Conservation (phyloP, 306 rosid genomes). For the Oxytropis ochrocephala region DNA sequence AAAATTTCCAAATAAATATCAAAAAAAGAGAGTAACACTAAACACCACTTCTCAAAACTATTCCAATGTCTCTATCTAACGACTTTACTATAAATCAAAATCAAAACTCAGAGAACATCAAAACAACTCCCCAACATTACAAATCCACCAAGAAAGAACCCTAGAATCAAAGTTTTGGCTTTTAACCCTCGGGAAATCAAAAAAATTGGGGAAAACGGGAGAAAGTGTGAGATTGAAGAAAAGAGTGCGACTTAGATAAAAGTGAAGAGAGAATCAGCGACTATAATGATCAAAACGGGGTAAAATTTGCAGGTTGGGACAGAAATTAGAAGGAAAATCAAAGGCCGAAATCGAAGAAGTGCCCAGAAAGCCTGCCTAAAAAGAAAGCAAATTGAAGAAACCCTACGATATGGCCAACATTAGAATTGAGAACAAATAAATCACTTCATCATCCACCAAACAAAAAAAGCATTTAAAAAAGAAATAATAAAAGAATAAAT, state of each 20-base stretch:
- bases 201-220: conserved; percentile 9
- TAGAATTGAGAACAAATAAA: conserved; percentile 8
- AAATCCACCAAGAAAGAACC: conserved; percentile 16
- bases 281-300: conserved; percentile 11
- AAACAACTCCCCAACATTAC: neutral
- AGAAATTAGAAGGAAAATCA: conserved; percentile 18
- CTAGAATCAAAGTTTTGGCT: neutral
- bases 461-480: conserved; percentile 16
- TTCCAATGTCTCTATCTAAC: conserved; percentile 10
- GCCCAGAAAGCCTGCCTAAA: conserved; percentile 3
- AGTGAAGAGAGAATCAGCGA: conserved; percentile 18
- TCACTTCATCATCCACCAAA: conserved; percentile 26
- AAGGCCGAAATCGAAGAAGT: conserved; percentile 26
- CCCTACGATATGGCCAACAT: conserved; percentile 19
- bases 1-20: conserved; percentile 21
- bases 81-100: neutral
- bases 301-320: neutral
- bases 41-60: conserved; percentile 10
- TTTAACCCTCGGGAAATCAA: neutral
- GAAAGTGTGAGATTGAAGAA: conserved; percentile 22
- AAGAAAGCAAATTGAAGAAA: conserved; percentile 20
- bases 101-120: neutral
- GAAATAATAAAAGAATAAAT: neutral
- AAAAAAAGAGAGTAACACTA: neutral
- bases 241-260: conserved; percentile 25